These are phyloP conservation scores for Diaporthe sp. DNA, from an alignment of 2,329 filamentous ascomycete genomes.

Conservation along the genomic window DNA sequence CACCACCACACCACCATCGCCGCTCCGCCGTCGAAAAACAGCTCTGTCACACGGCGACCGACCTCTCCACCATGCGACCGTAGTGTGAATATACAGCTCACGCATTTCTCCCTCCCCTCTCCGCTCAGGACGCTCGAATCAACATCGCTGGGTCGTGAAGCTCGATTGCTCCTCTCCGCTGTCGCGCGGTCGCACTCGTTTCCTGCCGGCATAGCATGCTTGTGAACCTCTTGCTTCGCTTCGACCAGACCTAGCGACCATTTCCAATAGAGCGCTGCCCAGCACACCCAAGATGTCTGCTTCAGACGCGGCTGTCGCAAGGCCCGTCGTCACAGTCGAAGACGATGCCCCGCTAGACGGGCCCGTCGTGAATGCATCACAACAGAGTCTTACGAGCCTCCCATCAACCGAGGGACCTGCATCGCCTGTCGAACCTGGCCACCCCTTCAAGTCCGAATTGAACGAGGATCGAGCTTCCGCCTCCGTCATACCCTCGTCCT, in stretches of 20 bases:
- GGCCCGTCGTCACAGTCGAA: conserved; percentile 20
- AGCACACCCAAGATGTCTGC: conserved; percentile 27
- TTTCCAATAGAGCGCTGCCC: not conserved
- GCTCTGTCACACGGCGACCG: conserved; percentile 18
- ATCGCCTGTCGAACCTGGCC: conserved; percentile 60
- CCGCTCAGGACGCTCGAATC: not conserved
- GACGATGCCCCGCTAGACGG: conserved; percentile 35
- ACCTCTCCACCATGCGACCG: conserved; percentile 5
- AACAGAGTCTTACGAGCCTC: conserved; percentile 60
- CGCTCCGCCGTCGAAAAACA: not conserved
- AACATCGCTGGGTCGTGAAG: not conserved
- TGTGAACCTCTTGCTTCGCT: not conserved
- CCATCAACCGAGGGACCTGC: conserved; percentile 69
- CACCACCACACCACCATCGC: not conserved
- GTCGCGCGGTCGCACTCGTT: conserved; percentile 32
- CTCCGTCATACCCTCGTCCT: conserved; percentile 67
- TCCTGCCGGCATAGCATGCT: conserved; percentile 33
- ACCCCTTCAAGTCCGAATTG: conserved; percentile 64
- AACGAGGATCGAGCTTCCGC: conserved; percentile 62
- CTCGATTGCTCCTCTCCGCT: conserved; percentile 17
- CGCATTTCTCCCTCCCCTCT: not conserved
- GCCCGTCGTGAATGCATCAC: conserved; percentile 54
- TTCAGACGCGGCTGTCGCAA: conserved; percentile 31
- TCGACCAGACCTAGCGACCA: not conserved
- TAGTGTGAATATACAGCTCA: not conserved